These are phyloP conservation scores for Ganoderma lingzhi DNA, from an alignment of 1,284 basidiomycete genomes.

Conservation along the genomic window DNA sequence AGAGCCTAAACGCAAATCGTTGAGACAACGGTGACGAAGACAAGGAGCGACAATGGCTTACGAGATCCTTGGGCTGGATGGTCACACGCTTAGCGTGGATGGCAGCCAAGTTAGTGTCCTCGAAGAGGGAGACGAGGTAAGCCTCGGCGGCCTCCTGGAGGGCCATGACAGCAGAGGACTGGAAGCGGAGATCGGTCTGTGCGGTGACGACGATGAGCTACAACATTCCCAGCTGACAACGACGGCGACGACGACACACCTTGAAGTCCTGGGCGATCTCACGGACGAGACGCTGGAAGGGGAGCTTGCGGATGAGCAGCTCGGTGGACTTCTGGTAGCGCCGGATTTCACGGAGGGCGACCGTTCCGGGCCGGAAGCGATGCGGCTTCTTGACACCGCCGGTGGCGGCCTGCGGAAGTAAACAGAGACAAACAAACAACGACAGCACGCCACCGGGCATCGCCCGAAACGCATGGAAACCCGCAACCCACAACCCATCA, in stretches of 20 bases:
- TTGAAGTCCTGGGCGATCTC: conserved; percentile 98
- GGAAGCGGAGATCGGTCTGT: conserved; percentile 94
- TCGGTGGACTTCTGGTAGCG: conserved; percentile 98
- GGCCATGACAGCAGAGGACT: conserved; percentile 95
- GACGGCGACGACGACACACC: conserved; percentile 52
- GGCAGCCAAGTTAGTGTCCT: conserved; percentile 92
- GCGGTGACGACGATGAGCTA: conserved; percentile 15
- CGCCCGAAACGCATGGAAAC: conserved; percentile 30
- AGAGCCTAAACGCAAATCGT: conserved; percentile 55
- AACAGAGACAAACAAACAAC: conserved; percentile 31
- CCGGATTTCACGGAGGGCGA: conserved; percentile 98
- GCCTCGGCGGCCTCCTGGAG: conserved; percentile 97
- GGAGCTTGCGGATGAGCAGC: conserved; percentile 95
- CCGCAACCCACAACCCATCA: conserved; percentile 36
- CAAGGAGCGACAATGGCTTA: conserved; percentile 24
- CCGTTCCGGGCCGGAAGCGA: conserved; percentile 97
- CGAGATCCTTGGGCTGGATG: conserved; percentile 87
- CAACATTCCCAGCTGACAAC: conserved; percentile 13
- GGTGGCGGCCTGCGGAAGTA: conserved; percentile 68
- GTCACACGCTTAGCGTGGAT: conserved; percentile 96
- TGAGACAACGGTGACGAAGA: background rate
- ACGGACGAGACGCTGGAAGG: conserved; percentile 95
- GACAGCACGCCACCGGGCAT: conserved; percentile 31
- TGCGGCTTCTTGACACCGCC: conserved; percentile 99
- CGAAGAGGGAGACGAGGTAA: conserved; percentile 96